Evolutionary conservation across 305 asterid genomes (phyloP), one percentile per base, ranked within the genome.

Genomic region (Plantago coronopus): DNA sequence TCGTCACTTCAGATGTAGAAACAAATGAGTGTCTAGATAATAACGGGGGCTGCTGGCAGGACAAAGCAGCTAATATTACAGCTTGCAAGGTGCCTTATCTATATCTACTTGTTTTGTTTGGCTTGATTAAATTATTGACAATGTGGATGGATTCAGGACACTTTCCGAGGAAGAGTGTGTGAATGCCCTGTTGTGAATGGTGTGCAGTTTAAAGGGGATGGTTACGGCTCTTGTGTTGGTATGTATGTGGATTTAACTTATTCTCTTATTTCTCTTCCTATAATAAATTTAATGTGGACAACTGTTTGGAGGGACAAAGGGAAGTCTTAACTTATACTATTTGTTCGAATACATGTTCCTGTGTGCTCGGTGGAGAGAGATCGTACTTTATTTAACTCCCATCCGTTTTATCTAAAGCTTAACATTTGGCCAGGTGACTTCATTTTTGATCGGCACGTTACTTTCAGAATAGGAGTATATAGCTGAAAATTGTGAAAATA

Each of bases 41-140:
- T 67, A 87, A 85, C 40, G 99, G 97, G 65, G 99, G 97, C 69
- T 94, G 99, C 77, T 94, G 99, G 99, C 76, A 79, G 68, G 95
- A 94, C 72, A 83, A 72, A 65, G 59, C 82, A 38, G 72, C 95
- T 65, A 93, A 87, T 69, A 57, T 89, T 70, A 83, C 96, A 10
- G 99, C 99, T 45, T 93, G 99, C 99, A 89, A 79, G 96, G 98
- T 91, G 34, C 68, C 66, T 50, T 69, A 40, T 48, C 6, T n/a
- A 46, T 23, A 49, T 49, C 43, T 55, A 10, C 50, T 37, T 49
- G 42, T 53, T 61, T 68, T 31, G 15, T 46, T 22, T 20, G 17
- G 17, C 38, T 23, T 46, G 15, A 12, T 57, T 53, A 19, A 17
- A 17, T 49, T 49, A 72, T 49, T 70, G 59, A 70, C 51, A 14